Evolutionary conservation across 2,329 filamentous ascomycete genomes (phyloP), one percentile per base, ranked within the genome.

Genomic region (Ceratocystis cacaofunesta): DNA sequence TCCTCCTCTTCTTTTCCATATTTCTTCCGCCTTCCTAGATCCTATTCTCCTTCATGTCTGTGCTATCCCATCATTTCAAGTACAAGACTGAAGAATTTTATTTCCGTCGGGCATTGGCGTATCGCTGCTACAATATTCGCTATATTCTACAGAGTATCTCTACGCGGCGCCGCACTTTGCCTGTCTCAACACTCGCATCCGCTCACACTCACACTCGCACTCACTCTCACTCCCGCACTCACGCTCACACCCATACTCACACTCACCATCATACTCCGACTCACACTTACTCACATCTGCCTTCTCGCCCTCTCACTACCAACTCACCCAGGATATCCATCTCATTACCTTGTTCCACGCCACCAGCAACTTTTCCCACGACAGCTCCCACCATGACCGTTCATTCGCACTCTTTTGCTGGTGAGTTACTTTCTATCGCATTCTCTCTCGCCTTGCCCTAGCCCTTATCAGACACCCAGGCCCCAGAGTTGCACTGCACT

Each of bases 391-490:
- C 25, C 43, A 65, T 65, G 63, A 61, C 63, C 50, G 55, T 19
- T 8, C 46, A 63, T 30, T 32, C 61, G 7, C 41, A 50, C 41
- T 44, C 55, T 25, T 19, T 62, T 22, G 10, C 55, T 28, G 36
- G 63, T 60, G 36, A 52, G 19, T 19, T 36, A 73, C 32, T 65
- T 77, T 30, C 75, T 75, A 30, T 76, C 72, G 36, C 36, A 1
- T 3, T 41, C 36, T 41, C 67, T 75, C 73, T 1, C 74, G 73
- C 15, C 71, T 71, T 44, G 70, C 15, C 19, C 36, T 36, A 50
- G 36, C 36, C 36, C 36, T 41, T 15, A 41, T 41, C 36, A 15
- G 36, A 41, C 36, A 41, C 36, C 36, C 36, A 15, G 36, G 36
- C 36, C 10, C 10, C 3, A 41, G 36, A 41, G 36, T 15, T 41